Conservation (phyloP, 495 filamentous ascomycete genomes). For the Penicillium canariense region DNA sequence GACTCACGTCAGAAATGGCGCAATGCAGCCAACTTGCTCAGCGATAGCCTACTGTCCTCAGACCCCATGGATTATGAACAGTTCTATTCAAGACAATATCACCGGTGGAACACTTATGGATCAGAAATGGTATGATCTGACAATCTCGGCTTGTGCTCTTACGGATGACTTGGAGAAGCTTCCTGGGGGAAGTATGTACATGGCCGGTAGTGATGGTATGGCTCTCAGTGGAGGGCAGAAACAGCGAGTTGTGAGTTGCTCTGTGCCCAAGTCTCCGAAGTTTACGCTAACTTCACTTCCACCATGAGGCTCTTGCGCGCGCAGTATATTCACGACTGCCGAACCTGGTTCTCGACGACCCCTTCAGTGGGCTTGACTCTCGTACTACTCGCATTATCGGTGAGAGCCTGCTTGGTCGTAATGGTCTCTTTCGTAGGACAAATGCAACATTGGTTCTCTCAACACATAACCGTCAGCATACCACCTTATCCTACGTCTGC, state of each 20-base stretch:
- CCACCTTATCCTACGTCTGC: no score
- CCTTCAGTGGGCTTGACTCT: constrained; percentile 38
- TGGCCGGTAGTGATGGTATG: constrained; percentile 24
- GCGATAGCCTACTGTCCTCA: constrained; percentile 39
- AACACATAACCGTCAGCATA: no score
- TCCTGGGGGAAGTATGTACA: background rate
- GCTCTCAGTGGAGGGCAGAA: constrained; percentile 2
- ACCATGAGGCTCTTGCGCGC: constrained; percentile 27
- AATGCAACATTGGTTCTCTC: no score
- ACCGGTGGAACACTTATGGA: constrained; percentile 3
- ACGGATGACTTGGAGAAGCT: background rate
- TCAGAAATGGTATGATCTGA: background rate
- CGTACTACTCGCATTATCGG: no score
- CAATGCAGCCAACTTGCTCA: background rate
- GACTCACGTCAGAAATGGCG: background rate
- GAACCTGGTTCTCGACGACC: constrained; percentile 38
- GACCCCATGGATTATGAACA: constrained; percentile 36
- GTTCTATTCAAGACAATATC: constrained; percentile 34
- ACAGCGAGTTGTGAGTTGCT: constrained; percentile 2
- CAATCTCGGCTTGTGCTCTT: background rate
- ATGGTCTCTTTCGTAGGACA: no score
- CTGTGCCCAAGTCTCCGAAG: no score
- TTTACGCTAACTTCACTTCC: no score
- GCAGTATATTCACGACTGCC: constrained; percentile 20
- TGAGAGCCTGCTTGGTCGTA: no score